phyloP scores from a whole-genome alignment of 495 filamentous ascomycete species.

The Tuber indicum region DNA sequence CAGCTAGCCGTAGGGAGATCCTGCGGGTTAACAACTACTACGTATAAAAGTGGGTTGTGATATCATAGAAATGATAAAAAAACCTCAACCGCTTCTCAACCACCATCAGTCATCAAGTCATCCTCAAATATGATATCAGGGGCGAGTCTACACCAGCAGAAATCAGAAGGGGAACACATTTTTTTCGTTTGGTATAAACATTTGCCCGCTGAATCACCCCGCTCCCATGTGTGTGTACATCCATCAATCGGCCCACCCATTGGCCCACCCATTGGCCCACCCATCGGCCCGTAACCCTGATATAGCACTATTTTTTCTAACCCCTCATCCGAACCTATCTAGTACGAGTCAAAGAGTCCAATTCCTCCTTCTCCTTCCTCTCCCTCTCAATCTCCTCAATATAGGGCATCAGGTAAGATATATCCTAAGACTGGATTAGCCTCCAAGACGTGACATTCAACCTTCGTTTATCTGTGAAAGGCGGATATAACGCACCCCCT shows the following conservation, averaged over 20 bases:
- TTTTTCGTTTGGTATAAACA: conserved; percentile 10
- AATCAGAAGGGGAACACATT: conserved; percentile 7
- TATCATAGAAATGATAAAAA: background rate
- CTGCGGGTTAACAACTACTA: background rate
- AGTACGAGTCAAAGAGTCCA: conserved; percentile 64
- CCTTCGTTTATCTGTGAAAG: conserved; percentile 43
- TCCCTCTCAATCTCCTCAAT: conserved; percentile 80
- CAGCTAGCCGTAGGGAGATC: background rate
- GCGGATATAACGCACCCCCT: conserved; percentile 52
- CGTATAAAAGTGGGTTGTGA: background rate
- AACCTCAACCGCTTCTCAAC: background rate
- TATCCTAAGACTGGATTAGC: conserved; percentile 54
- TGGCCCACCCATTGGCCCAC: background rate
- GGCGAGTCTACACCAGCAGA: background rate
- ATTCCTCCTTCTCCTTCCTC: conserved; percentile 67
- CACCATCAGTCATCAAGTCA: background rate
- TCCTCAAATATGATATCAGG: background rate
- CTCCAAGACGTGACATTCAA: conserved; percentile 38
- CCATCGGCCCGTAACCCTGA: background rate
- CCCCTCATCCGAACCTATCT: conserved; percentile 18
- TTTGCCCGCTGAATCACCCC: background rate
- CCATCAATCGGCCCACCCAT: background rate
- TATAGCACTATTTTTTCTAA: background rate
- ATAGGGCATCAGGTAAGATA: conserved; percentile 69
- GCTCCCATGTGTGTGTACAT: background rate